phyloP scores from a whole-genome alignment of 2,329 filamentous ascomycete genomes.

The Clonostachys chloroleuca region DNA sequence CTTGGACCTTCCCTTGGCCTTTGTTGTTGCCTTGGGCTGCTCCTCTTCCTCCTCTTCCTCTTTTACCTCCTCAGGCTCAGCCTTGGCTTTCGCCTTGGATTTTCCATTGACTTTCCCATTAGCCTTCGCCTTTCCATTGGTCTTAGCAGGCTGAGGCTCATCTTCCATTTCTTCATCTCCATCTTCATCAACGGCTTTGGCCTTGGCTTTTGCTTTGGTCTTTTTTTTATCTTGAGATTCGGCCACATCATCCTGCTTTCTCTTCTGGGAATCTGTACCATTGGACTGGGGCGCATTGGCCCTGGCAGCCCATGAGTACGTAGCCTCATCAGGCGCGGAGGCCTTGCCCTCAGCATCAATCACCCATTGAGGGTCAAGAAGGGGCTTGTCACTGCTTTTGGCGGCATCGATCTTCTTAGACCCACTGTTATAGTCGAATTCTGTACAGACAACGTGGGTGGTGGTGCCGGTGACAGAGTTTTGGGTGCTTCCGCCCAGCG shows the following conservation, averaged over 20 bases:
- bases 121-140: not conserved
- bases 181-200: constrained; percentile 23
- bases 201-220: constrained; percentile 1
- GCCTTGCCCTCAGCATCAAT: not conserved
- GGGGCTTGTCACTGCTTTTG: constrained; percentile 37
- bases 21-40: constrained; percentile 8
- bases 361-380: constrained; percentile 61
- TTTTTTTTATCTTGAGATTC: constrained; percentile 14
- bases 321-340: not conserved
- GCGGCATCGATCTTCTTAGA: constrained; percentile 48
- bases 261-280: constrained; percentile 18
- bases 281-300: constrained; percentile 3
- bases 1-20: constrained; percentile 24
- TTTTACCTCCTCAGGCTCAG: constrained; percentile 8
- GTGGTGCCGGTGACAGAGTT: constrained; percentile 42
- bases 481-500: constrained; percentile 43
- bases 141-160: not conserved
- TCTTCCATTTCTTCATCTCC: constrained; percentile 8
- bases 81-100: constrained; percentile 21
- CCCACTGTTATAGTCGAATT: constrained; percentile 42
- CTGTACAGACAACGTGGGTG: constrained; percentile 54
- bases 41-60: constrained; percentile 5
- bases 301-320: not conserved
- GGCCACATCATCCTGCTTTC: constrained; percentile 10
- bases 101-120: constrained; percentile 14